Evolutionary conservation across 116 monocot genomes (phyloP).

Genomic region (Phalaenopsis hybrid): DNA sequence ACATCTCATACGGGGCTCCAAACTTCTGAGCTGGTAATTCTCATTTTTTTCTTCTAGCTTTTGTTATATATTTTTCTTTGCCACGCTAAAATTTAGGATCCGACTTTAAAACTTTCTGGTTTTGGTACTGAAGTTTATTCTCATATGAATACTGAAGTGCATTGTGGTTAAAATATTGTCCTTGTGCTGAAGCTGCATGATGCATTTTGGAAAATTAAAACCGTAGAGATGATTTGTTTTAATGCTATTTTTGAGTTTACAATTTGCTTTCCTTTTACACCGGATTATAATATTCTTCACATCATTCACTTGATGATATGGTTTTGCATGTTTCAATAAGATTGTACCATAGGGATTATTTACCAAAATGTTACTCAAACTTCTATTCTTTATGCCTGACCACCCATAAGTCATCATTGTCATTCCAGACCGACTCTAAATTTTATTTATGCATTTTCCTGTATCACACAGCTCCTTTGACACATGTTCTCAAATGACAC

Average conservation of each 20-base stretch:
- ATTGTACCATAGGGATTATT: too few relatives aligned
- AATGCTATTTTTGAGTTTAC: not conserved
- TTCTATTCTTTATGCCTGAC: too few relatives aligned
- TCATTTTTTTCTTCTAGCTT: not conserved
- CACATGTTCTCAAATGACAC: too few relatives aligned
- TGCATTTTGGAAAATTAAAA: not conserved
- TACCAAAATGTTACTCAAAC: too few relatives aligned
- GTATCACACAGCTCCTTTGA: too few relatives aligned
- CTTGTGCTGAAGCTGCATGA: not conserved
- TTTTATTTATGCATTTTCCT: too few relatives aligned
- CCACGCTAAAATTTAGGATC: not conserved
- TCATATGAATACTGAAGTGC: not conserved
- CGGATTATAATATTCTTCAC: not conserved
- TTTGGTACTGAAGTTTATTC: constrained; percentile 1
- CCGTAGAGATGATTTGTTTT: not conserved
- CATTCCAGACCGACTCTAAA: too few relatives aligned
- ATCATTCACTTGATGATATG: too few relatives aligned
- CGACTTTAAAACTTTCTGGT: not conserved
- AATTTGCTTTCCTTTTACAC: not conserved
- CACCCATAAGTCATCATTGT: too few relatives aligned
- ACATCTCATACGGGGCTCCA: constrained; percentile 92
- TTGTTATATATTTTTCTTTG: not conserved
- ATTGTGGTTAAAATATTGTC: not conserved
- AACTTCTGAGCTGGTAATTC: constrained; percentile 88
- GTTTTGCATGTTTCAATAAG: too few relatives aligned